Conservation (phyloP, 768 basidiomycete species). For the Agaricus blazei region DNA sequence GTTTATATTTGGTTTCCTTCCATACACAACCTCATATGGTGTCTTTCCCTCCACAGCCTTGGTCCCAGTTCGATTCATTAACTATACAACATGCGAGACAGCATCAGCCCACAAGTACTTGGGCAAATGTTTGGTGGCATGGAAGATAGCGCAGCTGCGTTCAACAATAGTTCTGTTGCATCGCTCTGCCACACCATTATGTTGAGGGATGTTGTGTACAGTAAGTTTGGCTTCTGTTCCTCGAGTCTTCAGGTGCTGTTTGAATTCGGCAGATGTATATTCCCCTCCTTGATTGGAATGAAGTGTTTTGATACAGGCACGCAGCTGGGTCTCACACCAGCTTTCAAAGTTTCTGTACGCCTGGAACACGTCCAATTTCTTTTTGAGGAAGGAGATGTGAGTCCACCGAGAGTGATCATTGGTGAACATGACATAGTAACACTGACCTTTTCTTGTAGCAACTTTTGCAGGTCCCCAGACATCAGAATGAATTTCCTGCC, state of each 20-base stretch:
- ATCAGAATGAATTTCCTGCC: slow-evolving; percentile 24
- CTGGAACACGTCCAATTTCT: slow-evolving; percentile 16
- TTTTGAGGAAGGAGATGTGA: slow-evolving; percentile 14
- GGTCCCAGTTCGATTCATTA: slow-evolving; percentile 27
- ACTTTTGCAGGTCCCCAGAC: slow-evolving; percentile 33
- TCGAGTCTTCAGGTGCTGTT: slow-evolving; percentile 15
- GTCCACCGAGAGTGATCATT: slow-evolving; percentile 22
- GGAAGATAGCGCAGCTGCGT: slow-evolving; percentile 24
- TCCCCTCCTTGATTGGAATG: slow-evolving; percentile 33
- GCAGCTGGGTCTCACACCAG: slow-evolving; percentile 23
- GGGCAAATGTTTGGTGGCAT: slow-evolving; percentile 22
- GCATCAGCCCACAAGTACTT: slow-evolving; percentile 33
- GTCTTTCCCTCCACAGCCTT: slow-evolving; percentile 19
- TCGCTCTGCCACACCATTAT: slow-evolving; percentile 21
- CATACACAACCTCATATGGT: slow-evolving; percentile 16
- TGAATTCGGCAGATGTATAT: slow-evolving; percentile 26
- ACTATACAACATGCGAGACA: slow-evolving; percentile 22
- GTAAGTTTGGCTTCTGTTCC: slow-evolving; percentile 30
- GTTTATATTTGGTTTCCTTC: slow-evolving; percentile 21
- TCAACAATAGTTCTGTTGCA: slow-evolving; percentile 27
- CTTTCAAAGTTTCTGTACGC: slow-evolving; percentile 24
- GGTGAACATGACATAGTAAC: slow-evolving; percentile 26
- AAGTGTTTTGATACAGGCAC: slow-evolving; percentile 19
- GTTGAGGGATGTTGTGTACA: slow-evolving; percentile 10
- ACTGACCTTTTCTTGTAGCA: slow-evolving; percentile 10